Conservation (phyloP, 140 eudicot genomes). For the Stevia rebaudiana region DNA sequence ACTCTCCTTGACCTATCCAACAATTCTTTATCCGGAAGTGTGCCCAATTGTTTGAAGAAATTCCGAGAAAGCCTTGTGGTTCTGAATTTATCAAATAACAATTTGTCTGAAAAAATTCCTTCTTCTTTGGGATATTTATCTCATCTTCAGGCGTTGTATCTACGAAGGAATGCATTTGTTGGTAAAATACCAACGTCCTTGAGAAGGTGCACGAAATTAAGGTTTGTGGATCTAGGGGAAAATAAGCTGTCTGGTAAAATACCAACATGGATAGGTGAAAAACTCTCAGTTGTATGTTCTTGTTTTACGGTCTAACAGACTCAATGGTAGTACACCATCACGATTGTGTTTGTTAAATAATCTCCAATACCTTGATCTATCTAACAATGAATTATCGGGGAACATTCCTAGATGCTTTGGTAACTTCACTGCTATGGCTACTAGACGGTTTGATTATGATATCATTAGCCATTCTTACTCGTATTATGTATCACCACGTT, state of each 20-base stretch:
- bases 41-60: slow-evolving; percentile 20
- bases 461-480: neutral
- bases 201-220: slow-evolving; percentile 13
- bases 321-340: slow-evolving; percentile 31
- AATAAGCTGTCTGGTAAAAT: slow-evolving; percentile 15
- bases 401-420: slow-evolving; percentile 33
- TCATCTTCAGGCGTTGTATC: slow-evolving; percentile 16
- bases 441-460: neutral
- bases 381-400: slow-evolving; percentile 30
- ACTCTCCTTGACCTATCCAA: slow-evolving; percentile 21
- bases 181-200: slow-evolving; percentile 29
- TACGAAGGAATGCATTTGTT: slow-evolving; percentile 17
- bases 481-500: neutral
- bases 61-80: neutral
- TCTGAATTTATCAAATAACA: slow-evolving; percentile 5
- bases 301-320: slow-evolving; percentile 27
- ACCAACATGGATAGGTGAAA: slow-evolving; percentile 38
- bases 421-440: slow-evolving; percentile 27
- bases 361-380: slow-evolving; percentile 31
- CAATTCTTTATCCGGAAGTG: slow-evolving; percentile 17
- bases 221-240: slow-evolving; percentile 18
- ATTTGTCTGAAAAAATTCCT: neutral
- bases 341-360: slow-evolving; percentile 18
- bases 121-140: slow-evolving; percentile 1
- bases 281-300: slow-evolving; percentile 5